A percentile compares a stretch with the other conserved stretches of the same genome.
Evolutionary conservation across 75 land plant genomes (phyloP).

Genomic region (Pinus taeda): DNA sequence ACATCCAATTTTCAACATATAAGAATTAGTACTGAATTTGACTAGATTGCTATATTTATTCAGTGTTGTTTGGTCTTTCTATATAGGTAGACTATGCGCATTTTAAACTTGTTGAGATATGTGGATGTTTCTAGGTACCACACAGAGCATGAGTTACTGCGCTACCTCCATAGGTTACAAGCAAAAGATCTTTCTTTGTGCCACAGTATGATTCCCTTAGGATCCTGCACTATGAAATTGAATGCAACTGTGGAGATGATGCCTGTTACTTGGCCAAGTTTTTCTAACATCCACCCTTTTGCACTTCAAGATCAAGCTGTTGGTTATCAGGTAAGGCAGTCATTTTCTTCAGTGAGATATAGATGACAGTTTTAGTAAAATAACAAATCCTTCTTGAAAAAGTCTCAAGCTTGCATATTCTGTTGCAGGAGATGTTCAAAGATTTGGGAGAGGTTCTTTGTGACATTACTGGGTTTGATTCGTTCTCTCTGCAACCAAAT

Average conservation of each 20-base stretch:
- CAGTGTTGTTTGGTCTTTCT: neutral
- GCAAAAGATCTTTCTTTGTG: constrained; percentile 87
- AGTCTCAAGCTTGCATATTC: neutral
- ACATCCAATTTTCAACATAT: constrained; percentile 94
- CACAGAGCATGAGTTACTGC: constrained; percentile 95
- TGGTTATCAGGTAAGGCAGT: constrained; percentile 67
- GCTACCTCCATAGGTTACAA: constrained; percentile 78
- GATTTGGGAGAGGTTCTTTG: constrained; percentile 80
- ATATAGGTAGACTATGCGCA: neutral
- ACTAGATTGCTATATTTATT: constrained; percentile 1
- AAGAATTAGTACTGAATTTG: constrained; percentile 7
- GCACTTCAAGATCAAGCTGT: constrained; percentile 76
- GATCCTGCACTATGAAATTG: constrained; percentile 19
- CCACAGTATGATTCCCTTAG: constrained; percentile 97
- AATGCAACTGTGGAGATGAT: constrained; percentile 98
- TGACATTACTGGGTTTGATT: constrained; percentile 93
- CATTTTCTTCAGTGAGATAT: constrained; percentile 1
- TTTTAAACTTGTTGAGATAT: neutral
- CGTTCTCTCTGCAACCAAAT: constrained; percentile 97
- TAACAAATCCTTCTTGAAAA: neutral
- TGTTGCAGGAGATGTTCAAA: constrained; percentile 84
- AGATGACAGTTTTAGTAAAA: neutral
- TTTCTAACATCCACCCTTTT: constrained; percentile 84
- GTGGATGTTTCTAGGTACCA: constrained; percentile 62
- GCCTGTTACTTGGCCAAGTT: constrained; percentile 94